Base-by-base conservation (phyloP, 176 grass and related monocot genomes). In the Oryza coarctata region DNA sequence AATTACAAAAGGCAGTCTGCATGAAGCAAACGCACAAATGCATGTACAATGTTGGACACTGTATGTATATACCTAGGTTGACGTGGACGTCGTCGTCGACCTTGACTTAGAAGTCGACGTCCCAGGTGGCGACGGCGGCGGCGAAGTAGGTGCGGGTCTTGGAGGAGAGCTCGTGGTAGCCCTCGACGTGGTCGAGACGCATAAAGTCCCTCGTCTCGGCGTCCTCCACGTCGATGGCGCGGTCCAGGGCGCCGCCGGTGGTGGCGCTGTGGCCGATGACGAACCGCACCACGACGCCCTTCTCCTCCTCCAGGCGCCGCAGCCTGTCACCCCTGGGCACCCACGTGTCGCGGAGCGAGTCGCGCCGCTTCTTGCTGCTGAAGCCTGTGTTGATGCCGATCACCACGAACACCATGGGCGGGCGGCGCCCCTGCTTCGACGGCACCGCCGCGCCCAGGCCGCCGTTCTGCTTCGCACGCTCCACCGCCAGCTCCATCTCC, bases 91-190 rank as follows among this genome's bases (percentile, higher is more conserved):
- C 90, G 76, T 92, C 93, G 72, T 95, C 93, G 20, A 92, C 90
- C 90, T 95, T 95, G 75, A 95, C 87, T 77, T 95, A 95, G 85
- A 92, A 95, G 31, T 89, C 90, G 43, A 87, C 90, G 80, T 95
- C 87, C 67, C 89, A 95, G 41, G 88, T 85, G 73, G 93, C 82
- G 55, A 92, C 77, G 36, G 93, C 90, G 44, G 93, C 70, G 33
- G 87, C 55, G 64, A 95, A 95, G 77, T 90, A 92, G 72, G 85
- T 70, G 70, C 88, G 72, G 22, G 93, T 92, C 86, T 95, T 92
- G 80, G 87, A 82, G 1, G 93, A 90, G 58, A 95, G 87, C 79
- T 95, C 90, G 87, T 92, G 93, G 93, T 95, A 95, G 0, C 93
- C 93, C 65, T 95, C 93, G 55, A 95, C 84, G 86, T 92, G 90